Conservation (phyloP, 2,329 filamentous ascomycete species). For the Fusarium armeniacum region DNA sequence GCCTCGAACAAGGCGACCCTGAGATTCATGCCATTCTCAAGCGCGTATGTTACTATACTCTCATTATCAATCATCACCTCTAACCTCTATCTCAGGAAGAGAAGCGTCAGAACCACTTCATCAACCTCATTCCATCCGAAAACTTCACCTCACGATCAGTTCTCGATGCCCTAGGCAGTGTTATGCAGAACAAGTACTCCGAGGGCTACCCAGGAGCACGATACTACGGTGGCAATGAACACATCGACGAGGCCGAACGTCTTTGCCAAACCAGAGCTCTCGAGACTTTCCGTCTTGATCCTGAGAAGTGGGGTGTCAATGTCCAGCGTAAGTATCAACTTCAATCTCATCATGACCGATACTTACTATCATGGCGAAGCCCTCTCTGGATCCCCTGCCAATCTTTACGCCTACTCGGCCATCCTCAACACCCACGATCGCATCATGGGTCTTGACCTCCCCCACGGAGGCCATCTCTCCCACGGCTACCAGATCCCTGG, state of each 20-base stretch:
- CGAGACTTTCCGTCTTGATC: slow-evolving; percentile 83
- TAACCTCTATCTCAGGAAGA: slow-evolving; percentile 75
- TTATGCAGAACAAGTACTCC: slow-evolving; percentile 98
- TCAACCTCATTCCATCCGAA: slow-evolving; percentile 93
- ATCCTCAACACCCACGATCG: slow-evolving; percentile 91
- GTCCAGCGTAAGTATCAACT: slow-evolving; percentile 77
- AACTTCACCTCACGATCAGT: slow-evolving; percentile 94
- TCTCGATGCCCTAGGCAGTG: slow-evolving; percentile 87
- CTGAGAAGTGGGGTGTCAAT: slow-evolving; percentile 93
- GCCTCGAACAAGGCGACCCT: slow-evolving; percentile 85
- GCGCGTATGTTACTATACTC: slow-evolving; percentile 69
- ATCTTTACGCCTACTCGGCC: slow-evolving; percentile 93
- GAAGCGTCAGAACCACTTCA: slow-evolving; percentile 93
- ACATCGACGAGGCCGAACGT: slow-evolving; percentile 89
- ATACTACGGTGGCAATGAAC: slow-evolving; percentile 96
- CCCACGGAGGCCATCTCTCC: slow-evolving; percentile 92
- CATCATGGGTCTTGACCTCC: slow-evolving; percentile 94
- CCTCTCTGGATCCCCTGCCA: slow-evolving; percentile 78
- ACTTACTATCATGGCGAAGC: slow-evolving; percentile 61
- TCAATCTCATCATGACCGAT: neutral
- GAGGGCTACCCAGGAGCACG: slow-evolving; percentile 95
- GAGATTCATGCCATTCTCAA: slow-evolving; percentile 87
- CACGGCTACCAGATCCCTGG: slow-evolving; percentile 95
- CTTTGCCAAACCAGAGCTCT: slow-evolving; percentile 89
- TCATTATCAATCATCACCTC: neutral